Conservation (phyloP, 495 filamentous ascomycete genomes). For the Tuber borchii region DNA sequence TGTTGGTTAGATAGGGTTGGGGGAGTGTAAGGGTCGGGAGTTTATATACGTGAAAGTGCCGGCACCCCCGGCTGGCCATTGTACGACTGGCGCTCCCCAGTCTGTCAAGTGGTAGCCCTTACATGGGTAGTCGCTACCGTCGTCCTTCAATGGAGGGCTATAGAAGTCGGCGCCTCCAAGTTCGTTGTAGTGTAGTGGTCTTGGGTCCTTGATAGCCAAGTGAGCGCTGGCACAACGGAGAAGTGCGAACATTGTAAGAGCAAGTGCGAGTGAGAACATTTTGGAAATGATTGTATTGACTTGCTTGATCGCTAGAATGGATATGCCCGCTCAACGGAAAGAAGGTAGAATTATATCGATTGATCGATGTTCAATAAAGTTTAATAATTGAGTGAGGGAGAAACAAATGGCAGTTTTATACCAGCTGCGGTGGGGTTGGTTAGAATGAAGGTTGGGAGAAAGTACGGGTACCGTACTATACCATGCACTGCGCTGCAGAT, state of each 20-base stretch:
- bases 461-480: neutral
- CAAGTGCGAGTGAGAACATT: neutral
- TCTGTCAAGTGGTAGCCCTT: conserved; percentile 55
- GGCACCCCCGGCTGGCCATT: conserved; percentile 25
- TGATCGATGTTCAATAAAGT: neutral
- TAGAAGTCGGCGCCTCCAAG: conserved; percentile 30
- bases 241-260: conserved; percentile 11
- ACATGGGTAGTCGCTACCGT: conserved; percentile 58
- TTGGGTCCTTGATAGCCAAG: conserved; percentile 27
- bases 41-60: conserved; percentile 23
- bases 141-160: conserved; percentile 48
- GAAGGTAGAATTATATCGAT: neutral
- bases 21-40: neutral
- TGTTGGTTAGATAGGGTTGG: conserved; percentile 3
- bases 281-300: neutral
- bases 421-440: neutral
- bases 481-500: neutral
- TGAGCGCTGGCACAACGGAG: conserved; percentile 13
- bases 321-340: neutral
- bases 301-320: neutral
- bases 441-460: neutral
- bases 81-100: conserved; percentile 25
- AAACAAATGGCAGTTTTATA: neutral
- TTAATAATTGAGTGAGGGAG: neutral
- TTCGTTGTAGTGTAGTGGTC: conserved; percentile 23